Conservation (phyloP, 768 basidiomycete species). For the Pleurotus ostreatus region DNA sequence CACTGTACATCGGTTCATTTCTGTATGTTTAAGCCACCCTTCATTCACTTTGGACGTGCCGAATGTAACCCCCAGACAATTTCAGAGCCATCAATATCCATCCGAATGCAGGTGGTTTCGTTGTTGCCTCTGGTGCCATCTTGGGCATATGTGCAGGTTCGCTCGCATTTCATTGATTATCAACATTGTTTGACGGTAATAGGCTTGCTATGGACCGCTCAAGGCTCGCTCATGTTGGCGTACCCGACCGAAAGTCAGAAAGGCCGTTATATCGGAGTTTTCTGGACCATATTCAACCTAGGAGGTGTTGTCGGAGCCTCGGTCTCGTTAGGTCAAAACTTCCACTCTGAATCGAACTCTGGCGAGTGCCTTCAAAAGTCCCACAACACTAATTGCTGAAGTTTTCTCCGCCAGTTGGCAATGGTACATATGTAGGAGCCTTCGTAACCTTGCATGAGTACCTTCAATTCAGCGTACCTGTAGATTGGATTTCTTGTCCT, state of each 20-base stretch:
- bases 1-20: conserved; percentile 70
- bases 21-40: conserved; percentile 40
- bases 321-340: conserved; percentile 70
- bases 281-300: conserved; percentile 83
- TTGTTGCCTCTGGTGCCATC: conserved; percentile 66
- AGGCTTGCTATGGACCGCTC: conserved; percentile 74
- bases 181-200: conserved; percentile 11
- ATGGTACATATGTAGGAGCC: conserved; percentile 65
- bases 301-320: conserved; percentile 77
- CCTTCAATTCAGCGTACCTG: conserved; percentile 1
- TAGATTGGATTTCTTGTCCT: conserved; percentile 77
- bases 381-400: neutral
- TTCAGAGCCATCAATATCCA: conserved; percentile 69
- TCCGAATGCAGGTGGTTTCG: conserved; percentile 53
- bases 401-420: conserved; percentile 41
- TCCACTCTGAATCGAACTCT: conserved; percentile 46
- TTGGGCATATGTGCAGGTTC: conserved; percentile 65
- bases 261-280: conserved; percentile 71
- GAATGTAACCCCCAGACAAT: neutral
- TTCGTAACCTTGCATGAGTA: neutral
- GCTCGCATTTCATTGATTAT: conserved; percentile 44
- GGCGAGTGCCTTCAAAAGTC: conserved; percentile 9
- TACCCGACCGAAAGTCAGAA: conserved; percentile 81
- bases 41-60: neutral
- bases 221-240: conserved; percentile 81